Conservation (phyloP, 345 rosid species). For the Ceriops zippeliana region DNA sequence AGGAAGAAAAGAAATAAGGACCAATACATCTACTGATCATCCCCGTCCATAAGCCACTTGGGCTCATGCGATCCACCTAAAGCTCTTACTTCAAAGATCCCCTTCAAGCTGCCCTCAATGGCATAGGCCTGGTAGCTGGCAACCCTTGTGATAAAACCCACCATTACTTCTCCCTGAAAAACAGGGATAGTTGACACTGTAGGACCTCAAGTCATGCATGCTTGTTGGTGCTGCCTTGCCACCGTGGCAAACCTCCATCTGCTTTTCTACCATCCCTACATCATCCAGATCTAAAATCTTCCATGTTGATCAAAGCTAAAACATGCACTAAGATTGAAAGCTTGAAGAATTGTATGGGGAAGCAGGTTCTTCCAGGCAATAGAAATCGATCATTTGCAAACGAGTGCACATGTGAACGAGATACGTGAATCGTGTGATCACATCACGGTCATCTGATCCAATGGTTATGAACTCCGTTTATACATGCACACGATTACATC, state of each 20-base stretch:
- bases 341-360: not conserved
- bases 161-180: slow-evolving; percentile 35
- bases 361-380: not conserved
- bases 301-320: slow-evolving; percentile 31
- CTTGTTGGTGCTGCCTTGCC: slow-evolving; percentile 33
- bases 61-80: slow-evolving; percentile 73
- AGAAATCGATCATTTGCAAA: too few relatives aligned
- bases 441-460: too few relatives aligned
- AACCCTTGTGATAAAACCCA: slow-evolving; percentile 57
- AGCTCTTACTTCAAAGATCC: slow-evolving; percentile 71
- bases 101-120: slow-evolving; percentile 87
- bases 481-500: too few relatives aligned
- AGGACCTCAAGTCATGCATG: slow-evolving; percentile 64
- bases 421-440: not conserved
- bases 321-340: not conserved
- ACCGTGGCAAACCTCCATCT: slow-evolving; percentile 33
- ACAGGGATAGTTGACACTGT: slow-evolving; percentile 39
- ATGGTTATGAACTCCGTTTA: too few relatives aligned
- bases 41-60: slow-evolving; percentile 60
- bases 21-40: slow-evolving; percentile 20
- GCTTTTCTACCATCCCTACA: slow-evolving; percentile 42
- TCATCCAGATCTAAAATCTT: slow-evolving; percentile 54
- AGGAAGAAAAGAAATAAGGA: not conserved
- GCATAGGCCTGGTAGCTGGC: slow-evolving; percentile 76
- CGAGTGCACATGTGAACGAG: too few relatives aligned